Base-by-base conservation (phyloP, 163 green algal species). In the Scenedesmus sp. region DNA sequence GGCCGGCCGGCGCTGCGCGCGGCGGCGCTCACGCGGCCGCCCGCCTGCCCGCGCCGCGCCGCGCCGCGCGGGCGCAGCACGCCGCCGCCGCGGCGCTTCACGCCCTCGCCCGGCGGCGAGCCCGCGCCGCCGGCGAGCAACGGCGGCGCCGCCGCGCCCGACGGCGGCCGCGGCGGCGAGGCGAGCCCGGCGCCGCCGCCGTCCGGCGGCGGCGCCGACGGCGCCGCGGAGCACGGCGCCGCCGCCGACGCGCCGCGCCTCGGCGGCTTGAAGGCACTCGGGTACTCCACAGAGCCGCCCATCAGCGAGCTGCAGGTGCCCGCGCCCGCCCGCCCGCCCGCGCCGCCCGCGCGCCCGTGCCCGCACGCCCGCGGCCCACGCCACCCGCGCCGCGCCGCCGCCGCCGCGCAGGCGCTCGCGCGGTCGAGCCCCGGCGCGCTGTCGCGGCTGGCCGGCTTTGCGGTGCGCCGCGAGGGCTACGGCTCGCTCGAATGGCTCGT, bases 401-500 rank as follows among this genome's bases (percentile, higher is more conserved):
- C 57, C 57, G 22, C 53, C 5, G 0, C 53, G 39, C 71, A 80
- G 72, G 60, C 28, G 14, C 58, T 80, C 28, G 72, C 60, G 11
- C 5, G 26, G 0, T 28, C 36, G 11, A 56, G 63, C 60, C 73
- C 73, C 33, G 45, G 15, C 3, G 75, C 63, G 17, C 63, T 82
- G 28, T 28, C 34, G 24, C 28, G 36, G 18, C 5, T 82, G 28
- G 47, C 39, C 26, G 64, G 54, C 70, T 98, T 98, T 77, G 88
- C 69, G 0, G 86, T 98, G 11, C 79, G 63, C 1, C 87, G 91
- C 2, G 69, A 72, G 2, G 88, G 86, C 31, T 83, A 93, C 33
- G 94, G 94, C 65, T 63, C 42, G 34, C 80, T 98, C 60, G 82
- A 86, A 22, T 98, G 92, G 90, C 84, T 96, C 66, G 88, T 89